Conservation (phyloP, 1,139 yeast genomes). For the Geotrichum klebahnii region DNA sequence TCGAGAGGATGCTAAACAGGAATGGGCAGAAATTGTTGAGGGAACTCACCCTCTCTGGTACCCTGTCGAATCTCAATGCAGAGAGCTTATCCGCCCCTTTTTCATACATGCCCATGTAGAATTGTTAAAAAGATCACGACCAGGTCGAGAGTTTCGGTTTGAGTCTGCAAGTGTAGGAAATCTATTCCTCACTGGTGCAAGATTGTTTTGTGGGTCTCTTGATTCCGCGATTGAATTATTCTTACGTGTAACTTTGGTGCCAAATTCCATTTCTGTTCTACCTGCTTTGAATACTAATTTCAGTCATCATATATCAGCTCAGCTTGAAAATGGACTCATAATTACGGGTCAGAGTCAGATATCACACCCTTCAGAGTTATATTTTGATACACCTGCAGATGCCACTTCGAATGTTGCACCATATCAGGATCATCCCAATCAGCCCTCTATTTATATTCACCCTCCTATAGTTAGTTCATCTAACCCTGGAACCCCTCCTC, state of each 20-base stretch:
- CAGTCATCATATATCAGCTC: slow-evolving; percentile 81
- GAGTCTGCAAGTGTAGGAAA: slow-evolving; percentile 84
- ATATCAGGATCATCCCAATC: not conserved
- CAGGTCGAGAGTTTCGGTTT: slow-evolving; percentile 56
- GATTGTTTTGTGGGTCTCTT: slow-evolving; percentile 76
- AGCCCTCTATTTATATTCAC: slow-evolving; percentile 5
- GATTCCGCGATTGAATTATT: slow-evolving; percentile 80
- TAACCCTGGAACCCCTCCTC: not conserved
- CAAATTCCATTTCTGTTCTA: slow-evolving; percentile 53
- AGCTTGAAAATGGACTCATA: slow-evolving; percentile 61
- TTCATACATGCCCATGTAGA: slow-evolving; percentile 76
- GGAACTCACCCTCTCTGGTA: slow-evolving; percentile 74
- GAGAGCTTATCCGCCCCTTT: slow-evolving; percentile 73
- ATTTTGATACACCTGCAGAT: not conserved
- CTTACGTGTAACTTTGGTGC: slow-evolving; percentile 61
- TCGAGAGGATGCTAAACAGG: slow-evolving; percentile 51
- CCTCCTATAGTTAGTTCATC: slow-evolving; percentile 7
- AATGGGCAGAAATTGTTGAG: slow-evolving; percentile 77
- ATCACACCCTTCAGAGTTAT: slow-evolving; percentile 61
- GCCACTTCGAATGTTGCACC: not conserved
- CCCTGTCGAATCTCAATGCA: slow-evolving; percentile 55
- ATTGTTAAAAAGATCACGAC: slow-evolving; percentile 62
- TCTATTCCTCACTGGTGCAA: slow-evolving; percentile 73
- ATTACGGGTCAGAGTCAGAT: slow-evolving; percentile 95
- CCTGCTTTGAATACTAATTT: slow-evolving; percentile 84